Base-by-base conservation (phyloP, 495 filamentous ascomycete species). In the Daldinia loculata region DNA sequence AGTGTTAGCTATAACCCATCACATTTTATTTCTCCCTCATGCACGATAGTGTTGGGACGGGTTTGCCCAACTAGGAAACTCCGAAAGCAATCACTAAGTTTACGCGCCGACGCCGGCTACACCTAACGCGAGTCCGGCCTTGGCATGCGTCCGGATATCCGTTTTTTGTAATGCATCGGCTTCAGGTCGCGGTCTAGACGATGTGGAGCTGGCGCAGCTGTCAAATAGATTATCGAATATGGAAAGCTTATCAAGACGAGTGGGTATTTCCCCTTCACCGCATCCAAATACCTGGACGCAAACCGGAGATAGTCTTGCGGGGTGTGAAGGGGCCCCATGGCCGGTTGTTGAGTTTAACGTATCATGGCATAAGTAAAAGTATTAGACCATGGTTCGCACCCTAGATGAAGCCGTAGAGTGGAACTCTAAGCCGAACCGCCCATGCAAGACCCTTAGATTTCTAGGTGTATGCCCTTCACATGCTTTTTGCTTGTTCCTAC, bases 391-490 rank as follows among this genome's bases (percentile, higher is more conserved):
- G 26, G 26, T 53, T 17, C 14, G 2, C 24, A 27, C 11, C 11
- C 19, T 29, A 27, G 41, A 48, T 4, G 43, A 24, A 24, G 17
- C 19, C 22, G 17, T 1, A 2, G 19, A 14, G 43, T 24, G 43
- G 43, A 53, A 53, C 51, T 53, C 51, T 29, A 30, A 53, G 24
- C n/a, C 8, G 51, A 14, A 53, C 17, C 2, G 8, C 27, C 2
- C 2, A 30, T 29, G 22, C 5, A 30, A n/a, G 27, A n/a, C 50
- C 26, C 43, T 22, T 9, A 53, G 50, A 30, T 19, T 24, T 48
- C 7, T 30, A 57, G 0, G 65, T 41, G 0, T 86, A 85, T 61
- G 88, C 86, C 66, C 61, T 84, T 81, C 5, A 86, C 55, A 2
- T 22, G 17, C 32, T 34, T 34, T 34, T 34, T 22, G 39, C 38